Evolutionary conservation across 2,329 filamentous ascomycete genomes (phyloP).

Genomic region (Akanthomyces uredinophilus): DNA sequence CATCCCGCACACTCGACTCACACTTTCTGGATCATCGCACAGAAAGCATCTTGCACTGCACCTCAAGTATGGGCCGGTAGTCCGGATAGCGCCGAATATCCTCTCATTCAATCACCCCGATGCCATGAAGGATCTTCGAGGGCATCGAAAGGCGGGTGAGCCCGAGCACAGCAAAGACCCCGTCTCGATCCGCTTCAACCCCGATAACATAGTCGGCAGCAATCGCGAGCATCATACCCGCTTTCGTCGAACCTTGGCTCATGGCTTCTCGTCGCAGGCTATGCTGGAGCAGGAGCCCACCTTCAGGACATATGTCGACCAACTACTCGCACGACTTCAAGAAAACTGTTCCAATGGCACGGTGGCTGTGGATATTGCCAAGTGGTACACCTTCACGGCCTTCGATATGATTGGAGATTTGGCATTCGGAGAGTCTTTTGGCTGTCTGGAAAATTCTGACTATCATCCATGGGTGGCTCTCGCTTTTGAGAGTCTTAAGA

Average conservation of each 20-base stretch:
- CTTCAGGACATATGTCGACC: not conserved
- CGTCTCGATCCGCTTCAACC: not conserved
- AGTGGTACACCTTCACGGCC: slow-evolving; percentile 16
- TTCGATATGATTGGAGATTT: slow-evolving; percentile 34
- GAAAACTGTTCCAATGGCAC: not conserved
- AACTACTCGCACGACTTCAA: not conserved
- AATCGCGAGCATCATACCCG: not conserved
- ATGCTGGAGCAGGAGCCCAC: not conserved
- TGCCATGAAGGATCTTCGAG: not conserved
- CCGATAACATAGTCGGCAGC: not conserved
- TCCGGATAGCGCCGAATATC: not conserved
- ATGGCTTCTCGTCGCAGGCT: not conserved
- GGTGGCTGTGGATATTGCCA: not conserved
- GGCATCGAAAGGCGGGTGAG: not conserved
- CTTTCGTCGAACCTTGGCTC: not conserved
- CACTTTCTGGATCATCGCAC: not conserved
- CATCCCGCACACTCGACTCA: not conserved
- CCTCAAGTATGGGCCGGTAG: not conserved
- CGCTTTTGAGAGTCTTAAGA: not conserved
- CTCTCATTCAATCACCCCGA: not conserved
- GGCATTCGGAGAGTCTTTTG: slow-evolving; percentile 37
- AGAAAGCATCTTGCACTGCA: not conserved
- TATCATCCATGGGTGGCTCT: slow-evolving; percentile 11
- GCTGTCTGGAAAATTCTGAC: slow-evolving; percentile 21
- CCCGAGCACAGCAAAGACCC: not conserved